phyloP scores from a whole-genome alignment of 768 basidiomycete genomes.

The Boletus edulis region DNA sequence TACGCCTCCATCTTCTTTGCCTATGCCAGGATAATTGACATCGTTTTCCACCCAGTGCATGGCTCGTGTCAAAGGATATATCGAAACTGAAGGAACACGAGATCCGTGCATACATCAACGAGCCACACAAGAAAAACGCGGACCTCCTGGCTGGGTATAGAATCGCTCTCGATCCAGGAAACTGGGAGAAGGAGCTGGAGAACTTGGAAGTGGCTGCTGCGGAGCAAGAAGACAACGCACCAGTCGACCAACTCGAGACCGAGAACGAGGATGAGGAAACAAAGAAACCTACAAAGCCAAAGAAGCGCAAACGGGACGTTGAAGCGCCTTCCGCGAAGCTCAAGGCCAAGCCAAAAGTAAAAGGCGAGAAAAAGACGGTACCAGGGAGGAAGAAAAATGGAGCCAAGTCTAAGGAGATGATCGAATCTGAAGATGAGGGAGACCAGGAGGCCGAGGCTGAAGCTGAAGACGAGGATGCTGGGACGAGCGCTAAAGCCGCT shows the following conservation, averaged over 20 bases:
- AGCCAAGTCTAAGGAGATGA: constrained; percentile 57
- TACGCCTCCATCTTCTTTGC: constrained; percentile 44
- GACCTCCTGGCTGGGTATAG: constrained; percentile 77
- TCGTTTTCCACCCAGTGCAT: constrained; percentile 54
- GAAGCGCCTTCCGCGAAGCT: constrained; percentile 40
- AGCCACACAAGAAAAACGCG: constrained; percentile 71
- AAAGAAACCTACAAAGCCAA: constrained; percentile 44
- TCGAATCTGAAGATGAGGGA: constrained; percentile 64
- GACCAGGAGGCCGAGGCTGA: constrained; percentile 49
- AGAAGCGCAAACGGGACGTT: constrained; percentile 64
- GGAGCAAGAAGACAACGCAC: constrained; percentile 53
- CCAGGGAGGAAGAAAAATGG: constrained; percentile 52
- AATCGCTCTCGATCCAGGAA: constrained; percentile 69
- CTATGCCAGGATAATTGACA: constrained; percentile 9
- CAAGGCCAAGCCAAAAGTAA: constrained; percentile 45
- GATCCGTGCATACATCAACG: constrained; percentile 80
- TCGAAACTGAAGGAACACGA: constrained; percentile 73
- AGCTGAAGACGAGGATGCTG: constrained; percentile 44
- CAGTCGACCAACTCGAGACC: constrained; percentile 64
- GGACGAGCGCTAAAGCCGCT: constrained; percentile 51
- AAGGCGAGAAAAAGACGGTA: constrained; percentile 38
- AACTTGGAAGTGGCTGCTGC: constrained; percentile 34
- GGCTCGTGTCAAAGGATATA: constrained; percentile 82
- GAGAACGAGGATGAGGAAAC: constrained; percentile 52
- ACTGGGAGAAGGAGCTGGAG: constrained; percentile 55